Percentiles rank a stretch among this genome's conserved stretches.
Evolutionary conservation across 352 stramenopile species (phyloP).

Genomic region (Phytophthora rubi): DNA sequence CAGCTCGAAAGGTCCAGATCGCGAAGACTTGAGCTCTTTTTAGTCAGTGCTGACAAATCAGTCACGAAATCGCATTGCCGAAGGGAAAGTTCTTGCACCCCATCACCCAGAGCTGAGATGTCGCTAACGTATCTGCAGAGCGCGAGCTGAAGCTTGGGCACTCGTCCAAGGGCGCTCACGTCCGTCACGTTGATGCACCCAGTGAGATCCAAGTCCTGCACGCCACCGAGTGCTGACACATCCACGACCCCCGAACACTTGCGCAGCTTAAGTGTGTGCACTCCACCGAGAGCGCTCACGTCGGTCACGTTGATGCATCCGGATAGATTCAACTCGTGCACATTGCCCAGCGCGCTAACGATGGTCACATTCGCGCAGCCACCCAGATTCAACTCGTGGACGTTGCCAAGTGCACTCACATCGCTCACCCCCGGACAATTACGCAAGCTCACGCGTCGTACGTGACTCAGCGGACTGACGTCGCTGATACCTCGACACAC

Average conservation of each 20-base stretch:
- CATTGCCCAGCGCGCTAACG: slow-evolving; percentile 45
- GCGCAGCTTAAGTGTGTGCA: slow-evolving; percentile 58
- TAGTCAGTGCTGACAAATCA: slow-evolving; percentile 51
- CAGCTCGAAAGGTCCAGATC: slow-evolving; percentile 68
- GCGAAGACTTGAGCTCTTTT: slow-evolving; percentile 31
- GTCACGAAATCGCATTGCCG: slow-evolving; percentile 57
- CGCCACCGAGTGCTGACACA: slow-evolving; percentile 41
- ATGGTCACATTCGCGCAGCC: slow-evolving; percentile 54
- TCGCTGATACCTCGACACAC: slow-evolving; percentile 62
- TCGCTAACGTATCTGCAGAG: slow-evolving; percentile 58
- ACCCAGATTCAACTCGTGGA: slow-evolving; percentile 68
- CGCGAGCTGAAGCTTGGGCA: slow-evolving; percentile 62
- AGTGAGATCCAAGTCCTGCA: slow-evolving; percentile 63
- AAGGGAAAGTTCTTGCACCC: slow-evolving; percentile 50
- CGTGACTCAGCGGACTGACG: slow-evolving; percentile 47
- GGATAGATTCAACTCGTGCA: slow-evolving; percentile 57
- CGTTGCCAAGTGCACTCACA: slow-evolving; percentile 47
- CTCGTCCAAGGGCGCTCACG: slow-evolving; percentile 51
- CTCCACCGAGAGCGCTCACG: slow-evolving; percentile 48
- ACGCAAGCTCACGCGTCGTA: slow-evolving; percentile 56
- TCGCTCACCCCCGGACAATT: slow-evolving; percentile 64
- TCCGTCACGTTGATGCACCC: slow-evolving; percentile 62
- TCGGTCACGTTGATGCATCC: slow-evolving; percentile 71
- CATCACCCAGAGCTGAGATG: slow-evolving; percentile 48
- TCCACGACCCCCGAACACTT: slow-evolving; percentile 55